Base-by-base conservation (phyloP, 2,329 filamentous ascomycete genomes). In the Grosmannia clavigera region DNA sequence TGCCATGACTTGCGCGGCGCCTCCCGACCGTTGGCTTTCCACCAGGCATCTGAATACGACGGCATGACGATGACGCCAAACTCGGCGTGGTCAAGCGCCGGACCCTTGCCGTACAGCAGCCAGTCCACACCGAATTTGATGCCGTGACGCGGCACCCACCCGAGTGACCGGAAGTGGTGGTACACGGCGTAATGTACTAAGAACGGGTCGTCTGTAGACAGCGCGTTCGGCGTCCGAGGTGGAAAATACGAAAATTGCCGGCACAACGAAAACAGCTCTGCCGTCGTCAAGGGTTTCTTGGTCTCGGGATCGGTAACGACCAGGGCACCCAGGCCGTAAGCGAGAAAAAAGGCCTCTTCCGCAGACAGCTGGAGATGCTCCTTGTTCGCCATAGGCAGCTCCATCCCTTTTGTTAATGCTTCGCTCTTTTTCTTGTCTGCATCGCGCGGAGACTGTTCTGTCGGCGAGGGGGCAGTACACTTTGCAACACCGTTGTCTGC, bases 121-220 rank as follows among this genome's bases (percentile, higher is more conserved):
- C 90, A 96, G 71, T 99, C 94, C 11, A 91, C 88, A 27, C 89
- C 90, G 67, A 99, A 99, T 69, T 99, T 99, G 70, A 95, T 86
- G 43, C 94, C 95, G 5, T 88, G 85, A 16, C 95, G 86, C 0
- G 95, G 87, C 1, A 96, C 90, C 92, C 94, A 99, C 29, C 94
- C 94, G 0, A 97, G 78, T 0, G 91, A 95, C 46, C 94, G 87
- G 74, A 96, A 99, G 70, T 99, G 92, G 70, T 99, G 94, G 71
- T 96, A 99, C 22, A 90, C 90, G 14, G 84, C 85, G 68, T 97
- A 99, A 61, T 90, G 86, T 0, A 96, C 71, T 25, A 97, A 75
- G 71, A 99, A 99, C 0, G 83, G 81, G 67, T 95, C 89, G 70
- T 96, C 90, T 0, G 90, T 84, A 72, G 52, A 16, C 16, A 58